Conservation (phyloP, 1,284 basidiomycete genomes). For the Psilocybe mexicana region DNA sequence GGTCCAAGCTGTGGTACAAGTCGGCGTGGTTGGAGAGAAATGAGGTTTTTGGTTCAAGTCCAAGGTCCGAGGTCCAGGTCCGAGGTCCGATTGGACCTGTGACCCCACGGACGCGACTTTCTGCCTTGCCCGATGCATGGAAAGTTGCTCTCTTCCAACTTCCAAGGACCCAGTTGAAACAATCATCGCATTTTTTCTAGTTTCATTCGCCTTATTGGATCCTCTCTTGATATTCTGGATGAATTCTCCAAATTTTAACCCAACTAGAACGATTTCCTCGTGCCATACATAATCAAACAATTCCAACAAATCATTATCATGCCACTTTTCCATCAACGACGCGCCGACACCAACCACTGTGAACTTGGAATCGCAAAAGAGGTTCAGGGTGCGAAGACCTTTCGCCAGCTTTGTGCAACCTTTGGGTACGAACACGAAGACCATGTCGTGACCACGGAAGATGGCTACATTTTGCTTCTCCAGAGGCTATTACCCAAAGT, state of each 20-base stretch:
- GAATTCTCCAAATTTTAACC: background rate
- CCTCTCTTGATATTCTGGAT: too few relatives aligned
- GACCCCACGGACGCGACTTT: too few relatives aligned
- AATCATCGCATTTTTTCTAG: too few relatives aligned
- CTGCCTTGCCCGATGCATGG: background rate
- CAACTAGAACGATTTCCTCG: background rate
- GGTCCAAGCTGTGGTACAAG: too few relatives aligned
- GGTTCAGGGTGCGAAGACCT: constrained; percentile 15
- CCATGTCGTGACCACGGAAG: constrained; percentile 20
- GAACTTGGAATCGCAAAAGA: constrained; percentile 9
- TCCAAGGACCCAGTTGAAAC: too few relatives aligned
- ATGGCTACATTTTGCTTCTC: constrained; percentile 21
- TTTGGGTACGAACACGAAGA: constrained; percentile 21
- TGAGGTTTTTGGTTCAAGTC: too few relatives aligned
- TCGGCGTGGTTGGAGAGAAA: too few relatives aligned
- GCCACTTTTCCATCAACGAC: background rate
- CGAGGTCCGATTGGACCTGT: too few relatives aligned
- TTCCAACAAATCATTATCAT: constrained; percentile 1
- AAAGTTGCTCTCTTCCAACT: too few relatives aligned
- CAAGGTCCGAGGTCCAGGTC: too few relatives aligned
- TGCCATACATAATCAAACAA: background rate
- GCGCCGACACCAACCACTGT: background rate
- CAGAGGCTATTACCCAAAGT: constrained; percentile 15
- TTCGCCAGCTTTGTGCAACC: constrained; percentile 16
- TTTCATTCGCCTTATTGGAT: too few relatives aligned